These are phyloP conservation scores for Rhodotorula sp. DNA, from an alignment of 1,284 basidiomycete genomes.

Conservation along the genomic window DNA sequence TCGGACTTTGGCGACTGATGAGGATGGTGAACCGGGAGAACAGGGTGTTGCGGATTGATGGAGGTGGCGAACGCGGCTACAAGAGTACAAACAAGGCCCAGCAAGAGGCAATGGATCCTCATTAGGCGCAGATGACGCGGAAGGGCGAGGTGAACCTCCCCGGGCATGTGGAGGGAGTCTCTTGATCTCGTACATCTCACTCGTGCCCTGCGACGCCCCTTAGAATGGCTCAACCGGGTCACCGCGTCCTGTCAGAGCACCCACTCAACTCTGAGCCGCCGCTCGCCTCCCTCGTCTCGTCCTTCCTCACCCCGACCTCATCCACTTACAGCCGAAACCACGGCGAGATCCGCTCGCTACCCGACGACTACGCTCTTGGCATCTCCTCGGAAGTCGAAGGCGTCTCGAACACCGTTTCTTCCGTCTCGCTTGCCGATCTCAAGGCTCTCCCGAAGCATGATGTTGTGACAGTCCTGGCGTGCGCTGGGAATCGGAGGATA, in stretches of 20 bases:
- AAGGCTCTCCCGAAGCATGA: neutral
- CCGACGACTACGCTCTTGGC: neutral
- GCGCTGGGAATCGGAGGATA: slow-evolving; percentile 40
- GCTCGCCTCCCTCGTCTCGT: neutral
- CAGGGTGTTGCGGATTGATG: neutral
- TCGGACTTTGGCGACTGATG: too few species aligned
- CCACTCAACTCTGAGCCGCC: slow-evolving; percentile 39
- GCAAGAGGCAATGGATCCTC: too few species aligned
- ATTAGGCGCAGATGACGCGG: too few species aligned
- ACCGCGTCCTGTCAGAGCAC: slow-evolving; percentile 21
- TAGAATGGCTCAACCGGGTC: neutral
- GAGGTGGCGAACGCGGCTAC: too few species aligned
- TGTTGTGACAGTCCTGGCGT: slow-evolving; percentile 15
- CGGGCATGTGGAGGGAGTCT: too few species aligned
- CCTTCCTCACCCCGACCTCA: slow-evolving; percentile 18
- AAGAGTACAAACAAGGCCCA: neutral
- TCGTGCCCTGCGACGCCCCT: neutral
- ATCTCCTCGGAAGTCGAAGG: slow-evolving; percentile 16
- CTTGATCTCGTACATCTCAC: neutral
- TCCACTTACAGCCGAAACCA: slow-evolving; percentile 38
- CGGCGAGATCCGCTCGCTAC: slow-evolving; percentile 11
- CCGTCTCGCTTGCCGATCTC: slow-evolving; percentile 17
- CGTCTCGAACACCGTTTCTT: neutral
- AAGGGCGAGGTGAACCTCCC: too few species aligned
- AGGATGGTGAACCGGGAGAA: too few species aligned